Base-by-base conservation (phyloP, 1,284 basidiomycete genomes). In the Malassezia japonica region DNA sequence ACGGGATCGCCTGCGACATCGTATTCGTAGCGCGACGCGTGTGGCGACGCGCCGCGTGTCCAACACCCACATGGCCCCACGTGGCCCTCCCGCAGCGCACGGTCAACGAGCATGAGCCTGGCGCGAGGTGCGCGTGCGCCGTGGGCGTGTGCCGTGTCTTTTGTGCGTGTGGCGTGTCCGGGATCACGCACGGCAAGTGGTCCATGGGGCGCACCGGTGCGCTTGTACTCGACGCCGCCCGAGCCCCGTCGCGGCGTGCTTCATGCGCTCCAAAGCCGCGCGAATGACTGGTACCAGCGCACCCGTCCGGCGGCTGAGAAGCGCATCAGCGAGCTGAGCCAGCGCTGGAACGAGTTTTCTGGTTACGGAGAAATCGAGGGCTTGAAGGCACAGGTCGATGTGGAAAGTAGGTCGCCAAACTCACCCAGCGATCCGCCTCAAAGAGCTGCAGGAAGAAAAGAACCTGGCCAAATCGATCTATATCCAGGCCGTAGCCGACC, bases 1-100 rank as follows among this genome's bases (percentile, higher is more conserved):
- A 46, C 1, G 67, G 69, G 4, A 61, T 65, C 9, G 65, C 57
- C 44, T 64, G 62, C 32, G 65, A 64, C 65, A 68, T 68, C 29
- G n/a, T 61, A 6, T 35, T 20, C 12, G 5, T 32, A 6, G 16
- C 31, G 42, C 41, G 48, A 24, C 29, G 47, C 29, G 6, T 28
- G 25, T 21, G 13, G 25, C 34, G 32, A 32, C 45, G 44, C 50
- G 50, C 32, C 32, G 37, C 36, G 36, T 28, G 31, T 39, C 23
- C 24, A 32, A 42, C 35, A 33, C 37, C 31, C 50, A 47, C 46
- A 45, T 47, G 43, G 39, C 31, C 18, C 43, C 43, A 51, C 49
- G 44, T 39, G 28, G 23, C 38, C 12, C 25, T 21, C n/a, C 25
- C 24, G 23, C 38, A 40, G 38, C 13, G 23, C 39, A n/a, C 31